These are phyloP conservation scores for Talaromyces borbonicus DNA, from an alignment of 495 filamentous ascomycete species.

Conservation along the genomic window DNA sequence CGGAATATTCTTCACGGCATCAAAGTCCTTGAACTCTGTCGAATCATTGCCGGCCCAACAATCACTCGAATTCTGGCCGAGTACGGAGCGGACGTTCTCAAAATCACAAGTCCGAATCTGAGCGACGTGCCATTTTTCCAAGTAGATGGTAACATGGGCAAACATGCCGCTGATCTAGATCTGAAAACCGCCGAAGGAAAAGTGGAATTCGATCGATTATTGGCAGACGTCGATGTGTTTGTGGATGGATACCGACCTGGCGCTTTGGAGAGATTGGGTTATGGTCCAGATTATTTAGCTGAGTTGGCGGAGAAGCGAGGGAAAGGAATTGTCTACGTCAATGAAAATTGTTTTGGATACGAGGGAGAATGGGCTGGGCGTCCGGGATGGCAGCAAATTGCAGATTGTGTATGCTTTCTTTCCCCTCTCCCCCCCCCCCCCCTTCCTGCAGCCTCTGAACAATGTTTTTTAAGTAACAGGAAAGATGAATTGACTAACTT, in stretches of 20 bases:
- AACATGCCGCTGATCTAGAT: constrained; percentile 48
- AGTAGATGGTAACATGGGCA: constrained; percentile 68
- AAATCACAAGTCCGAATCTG: constrained; percentile 57
- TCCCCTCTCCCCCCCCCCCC: no score
- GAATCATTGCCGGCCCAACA: constrained; percentile 49
- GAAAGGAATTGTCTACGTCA: constrained; percentile 58
- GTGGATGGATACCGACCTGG: constrained; percentile 63
- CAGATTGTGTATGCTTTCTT: constrained; percentile 43
- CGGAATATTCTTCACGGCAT: constrained; percentile 24
- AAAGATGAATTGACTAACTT: not conserved
- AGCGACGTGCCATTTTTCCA: constrained; percentile 74
- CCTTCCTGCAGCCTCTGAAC: no score
- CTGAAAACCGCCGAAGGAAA: constrained; percentile 45
- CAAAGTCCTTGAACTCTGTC: constrained; percentile 59
- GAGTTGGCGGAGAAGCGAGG: constrained; percentile 41
- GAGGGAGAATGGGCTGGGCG: constrained; percentile 39
- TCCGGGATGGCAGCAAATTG: constrained; percentile 48
- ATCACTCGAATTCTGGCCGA: constrained; percentile 57
- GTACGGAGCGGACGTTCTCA: constrained; percentile 59
- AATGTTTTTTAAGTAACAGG: not conserved
- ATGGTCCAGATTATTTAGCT: constrained; percentile 42
- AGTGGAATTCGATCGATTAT: constrained; percentile 45
- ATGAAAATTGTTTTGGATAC: constrained; percentile 64
- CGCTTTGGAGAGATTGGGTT: constrained; percentile 54
- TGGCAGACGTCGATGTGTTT: constrained; percentile 48